phyloP scores from a whole-genome alignment of 2,329 filamentous ascomycete species.

The Colletotrichum tropicale region DNA sequence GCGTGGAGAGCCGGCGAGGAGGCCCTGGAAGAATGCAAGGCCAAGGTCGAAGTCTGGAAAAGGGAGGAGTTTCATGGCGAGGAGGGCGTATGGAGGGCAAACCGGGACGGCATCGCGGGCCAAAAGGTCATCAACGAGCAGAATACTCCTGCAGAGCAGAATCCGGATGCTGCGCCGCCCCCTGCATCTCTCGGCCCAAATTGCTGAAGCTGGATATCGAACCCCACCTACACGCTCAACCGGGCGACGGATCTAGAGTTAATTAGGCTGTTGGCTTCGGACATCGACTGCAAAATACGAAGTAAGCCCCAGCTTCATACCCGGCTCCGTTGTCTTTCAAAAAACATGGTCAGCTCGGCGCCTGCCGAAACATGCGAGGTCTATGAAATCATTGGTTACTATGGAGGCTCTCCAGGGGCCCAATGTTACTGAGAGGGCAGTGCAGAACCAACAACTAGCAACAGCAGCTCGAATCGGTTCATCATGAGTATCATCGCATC shows the following conservation, averaged over 20 bases:
- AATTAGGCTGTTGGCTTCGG: neutral
- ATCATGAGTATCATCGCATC: neutral
- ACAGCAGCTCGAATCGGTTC: neutral
- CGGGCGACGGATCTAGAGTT: neutral
- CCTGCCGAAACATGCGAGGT: neutral
- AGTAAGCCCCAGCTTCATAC: neutral
- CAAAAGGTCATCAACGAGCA: constrained; percentile 41
- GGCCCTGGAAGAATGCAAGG: constrained; percentile 85
- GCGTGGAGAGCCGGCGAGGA: constrained; percentile 91
- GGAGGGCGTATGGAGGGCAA: constrained; percentile 86
- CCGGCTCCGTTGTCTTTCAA: neutral
- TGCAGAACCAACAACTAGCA: neutral
- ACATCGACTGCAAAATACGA: neutral
- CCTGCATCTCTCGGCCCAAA: neutral
- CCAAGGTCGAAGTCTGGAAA: constrained; percentile 94
- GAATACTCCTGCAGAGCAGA: neutral
- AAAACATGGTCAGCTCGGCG: neutral
- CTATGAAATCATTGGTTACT: neutral
- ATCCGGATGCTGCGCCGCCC: neutral
- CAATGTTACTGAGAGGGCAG: neutral
- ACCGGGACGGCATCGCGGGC: constrained; percentile 73
- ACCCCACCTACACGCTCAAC: neutral
- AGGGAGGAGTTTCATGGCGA: constrained; percentile 83
- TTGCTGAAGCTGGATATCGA: neutral
- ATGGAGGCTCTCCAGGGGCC: neutral